phyloP scores from a whole-genome alignment of 2,329 filamentous ascomycete species.

The Leptographium lundbergii region DNA sequence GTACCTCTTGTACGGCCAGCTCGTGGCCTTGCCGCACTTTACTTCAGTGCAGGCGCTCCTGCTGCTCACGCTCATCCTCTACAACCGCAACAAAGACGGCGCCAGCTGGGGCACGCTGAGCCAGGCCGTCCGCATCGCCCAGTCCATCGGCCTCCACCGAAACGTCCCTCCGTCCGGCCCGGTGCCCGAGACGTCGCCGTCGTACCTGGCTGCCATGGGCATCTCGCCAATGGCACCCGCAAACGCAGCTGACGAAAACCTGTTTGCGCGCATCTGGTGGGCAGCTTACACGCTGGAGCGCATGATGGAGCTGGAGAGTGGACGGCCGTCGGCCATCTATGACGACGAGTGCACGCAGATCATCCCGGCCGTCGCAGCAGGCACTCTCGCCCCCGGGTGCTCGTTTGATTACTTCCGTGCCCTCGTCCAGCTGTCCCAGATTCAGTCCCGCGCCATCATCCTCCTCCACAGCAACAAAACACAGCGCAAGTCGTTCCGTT shows the following conservation, averaged over 20 bases:
- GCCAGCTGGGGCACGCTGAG: conserved; percentile 5
- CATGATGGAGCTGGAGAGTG: conserved; percentile 7
- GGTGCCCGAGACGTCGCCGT: neutral
- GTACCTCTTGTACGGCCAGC: neutral
- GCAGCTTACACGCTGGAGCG: conserved; percentile 5
- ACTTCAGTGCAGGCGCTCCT: conserved; percentile 4
- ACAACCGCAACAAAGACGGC: conserved; percentile 7
- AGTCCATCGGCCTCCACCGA: conserved; percentile 4
- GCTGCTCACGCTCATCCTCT: conserved; percentile 2
- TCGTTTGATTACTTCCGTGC: conserved; percentile 2
- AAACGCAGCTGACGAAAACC: neutral
- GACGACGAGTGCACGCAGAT: conserved; percentile 5
- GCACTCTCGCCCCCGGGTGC: neutral
- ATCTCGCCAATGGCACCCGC: neutral
- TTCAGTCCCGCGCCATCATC: conserved; percentile 1
- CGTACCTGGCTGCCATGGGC: too few species aligned
- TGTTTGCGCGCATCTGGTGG: conserved; percentile 4
- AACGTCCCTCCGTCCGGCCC: neutral
- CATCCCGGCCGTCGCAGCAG: neutral
- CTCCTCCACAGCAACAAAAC: conserved; percentile 1
- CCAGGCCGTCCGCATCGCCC: conserved; percentile 5
- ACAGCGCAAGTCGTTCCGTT: neutral
- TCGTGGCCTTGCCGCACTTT: neutral
- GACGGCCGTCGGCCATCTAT: conserved; percentile 3
- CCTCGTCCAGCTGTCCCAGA: conserved; percentile 1